phyloP scores from a whole-genome alignment of 2,329 filamentous ascomycete genomes.

The Ophiostoma angusticollis region DNA sequence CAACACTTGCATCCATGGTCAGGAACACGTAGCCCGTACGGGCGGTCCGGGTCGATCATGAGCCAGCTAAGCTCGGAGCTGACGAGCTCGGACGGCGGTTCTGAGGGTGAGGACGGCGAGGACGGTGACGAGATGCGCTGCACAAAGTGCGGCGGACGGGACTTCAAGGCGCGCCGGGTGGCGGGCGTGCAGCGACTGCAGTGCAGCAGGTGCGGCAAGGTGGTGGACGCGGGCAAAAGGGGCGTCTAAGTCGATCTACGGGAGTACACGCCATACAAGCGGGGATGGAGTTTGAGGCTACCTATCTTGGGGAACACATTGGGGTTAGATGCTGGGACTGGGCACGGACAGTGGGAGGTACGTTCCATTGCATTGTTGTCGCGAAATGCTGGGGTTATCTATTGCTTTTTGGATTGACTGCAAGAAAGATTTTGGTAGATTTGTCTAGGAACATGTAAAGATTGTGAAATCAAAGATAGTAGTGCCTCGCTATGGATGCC shows the following conservation, averaged over 20 bases:
- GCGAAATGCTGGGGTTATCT: too few species aligned
- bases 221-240: slow-evolving; percentile 11
- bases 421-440: too few species aligned
- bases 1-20: neutral
- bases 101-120: neutral
- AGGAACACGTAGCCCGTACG: slow-evolving; percentile 2
- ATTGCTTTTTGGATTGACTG: too few species aligned
- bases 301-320: too few species aligned
- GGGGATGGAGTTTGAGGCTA: too few species aligned
- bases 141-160: slow-evolving; percentile 43
- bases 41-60: slow-evolving; percentile 25
- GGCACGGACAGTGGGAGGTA: too few species aligned
- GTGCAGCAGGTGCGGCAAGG: slow-evolving; percentile 43
- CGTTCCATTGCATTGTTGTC: too few species aligned
- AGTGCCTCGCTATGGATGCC: too few species aligned
- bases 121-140: slow-evolving; percentile 33
- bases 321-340: too few species aligned
- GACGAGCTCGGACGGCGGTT: slow-evolving; percentile 25
- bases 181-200: slow-evolving; percentile 42
- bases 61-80: slow-evolving; percentile 48
- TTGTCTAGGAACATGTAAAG: too few species aligned
- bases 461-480: too few species aligned
- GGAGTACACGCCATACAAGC: too few species aligned
- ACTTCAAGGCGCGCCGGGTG: slow-evolving; percentile 48
- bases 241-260: neutral